phyloP scores from a whole-genome alignment of 176 grass and related monocot species.

The Musa schizocarpa region DNA sequence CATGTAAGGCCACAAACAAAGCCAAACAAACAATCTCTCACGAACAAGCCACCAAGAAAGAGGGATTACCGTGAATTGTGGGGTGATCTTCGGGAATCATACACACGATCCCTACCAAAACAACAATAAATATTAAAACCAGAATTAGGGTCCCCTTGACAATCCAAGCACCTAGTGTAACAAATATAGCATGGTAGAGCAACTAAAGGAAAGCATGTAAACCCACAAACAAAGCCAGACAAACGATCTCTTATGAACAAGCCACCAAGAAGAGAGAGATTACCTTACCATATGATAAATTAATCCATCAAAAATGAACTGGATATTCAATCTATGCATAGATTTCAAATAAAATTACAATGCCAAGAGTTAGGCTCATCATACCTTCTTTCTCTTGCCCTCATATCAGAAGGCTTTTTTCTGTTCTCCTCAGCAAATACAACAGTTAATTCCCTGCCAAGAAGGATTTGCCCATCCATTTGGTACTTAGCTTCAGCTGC shows the following conservation, averaged over 20 bases:
- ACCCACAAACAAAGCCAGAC: background rate
- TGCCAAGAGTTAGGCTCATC: background rate
- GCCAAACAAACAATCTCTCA: background rate
- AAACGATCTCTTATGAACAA: background rate
- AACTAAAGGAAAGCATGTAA: too few relatives aligned
- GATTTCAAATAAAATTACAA: background rate
- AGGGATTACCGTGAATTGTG: background rate
- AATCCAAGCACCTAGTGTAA: too few relatives aligned
- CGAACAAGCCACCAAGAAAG: background rate
- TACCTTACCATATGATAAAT: background rate
- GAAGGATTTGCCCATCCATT: slow-evolving; percentile 74
- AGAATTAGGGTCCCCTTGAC: background rate
- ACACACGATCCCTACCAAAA: background rate
- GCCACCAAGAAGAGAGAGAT: background rate
- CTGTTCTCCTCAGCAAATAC: slow-evolving; percentile 91
- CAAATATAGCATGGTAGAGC: too few relatives aligned
- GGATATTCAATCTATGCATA: background rate
- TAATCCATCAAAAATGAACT: background rate
- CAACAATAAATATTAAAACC: background rate
- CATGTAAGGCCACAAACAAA: too few relatives aligned
- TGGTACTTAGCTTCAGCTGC: slow-evolving; percentile 86
- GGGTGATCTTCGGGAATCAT: background rate
- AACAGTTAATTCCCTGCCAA: slow-evolving; percentile 77
- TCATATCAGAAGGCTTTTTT: slow-evolving; percentile 82
- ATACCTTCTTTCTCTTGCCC: slow-evolving; percentile 56